Conservation (phyloP, 2,329 filamentous ascomycete species). For the Aspergillus ustus region DNA sequence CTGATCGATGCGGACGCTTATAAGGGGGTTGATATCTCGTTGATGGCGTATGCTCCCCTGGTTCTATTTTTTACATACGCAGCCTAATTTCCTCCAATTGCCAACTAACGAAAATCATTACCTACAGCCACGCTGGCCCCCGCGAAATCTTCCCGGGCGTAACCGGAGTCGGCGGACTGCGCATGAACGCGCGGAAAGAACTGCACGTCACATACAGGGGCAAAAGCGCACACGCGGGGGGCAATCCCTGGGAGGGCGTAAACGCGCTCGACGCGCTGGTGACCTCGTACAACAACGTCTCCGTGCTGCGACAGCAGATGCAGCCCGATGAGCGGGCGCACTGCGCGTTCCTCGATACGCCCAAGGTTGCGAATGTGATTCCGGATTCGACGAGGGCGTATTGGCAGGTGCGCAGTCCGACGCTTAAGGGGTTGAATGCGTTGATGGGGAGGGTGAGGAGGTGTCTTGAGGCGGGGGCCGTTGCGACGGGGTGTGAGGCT, state of each 20-base stretch:
- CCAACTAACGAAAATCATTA: background rate
- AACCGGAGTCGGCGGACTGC: constrained; percentile 33
- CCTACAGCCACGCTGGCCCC: constrained; percentile 30
- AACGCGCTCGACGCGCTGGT: constrained; percentile 65
- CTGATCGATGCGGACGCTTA: constrained; percentile 52
- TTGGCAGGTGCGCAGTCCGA: constrained; percentile 52
- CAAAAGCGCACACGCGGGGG: constrained; percentile 60
- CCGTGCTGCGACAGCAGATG: constrained; percentile 61
- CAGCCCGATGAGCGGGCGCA: constrained; percentile 58
- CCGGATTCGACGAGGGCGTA: constrained; percentile 54
- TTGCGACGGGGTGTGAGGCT: constrained; percentile 41
- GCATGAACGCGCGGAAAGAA: constrained; percentile 41
- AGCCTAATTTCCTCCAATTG: too few relatives aligned
- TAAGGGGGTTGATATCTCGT: constrained; percentile 43
- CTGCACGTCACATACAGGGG: constrained; percentile 52
- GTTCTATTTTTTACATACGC: constrained; percentile 2
- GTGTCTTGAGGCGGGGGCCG: constrained; percentile 42
- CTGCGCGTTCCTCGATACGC: constrained; percentile 59
- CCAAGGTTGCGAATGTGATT: constrained; percentile 62
- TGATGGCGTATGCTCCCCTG: constrained; percentile 45
- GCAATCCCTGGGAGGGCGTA: constrained; percentile 62
- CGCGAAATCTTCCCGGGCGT: constrained; percentile 32
- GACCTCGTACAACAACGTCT: constrained; percentile 51
- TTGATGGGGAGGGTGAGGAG: constrained; percentile 35
- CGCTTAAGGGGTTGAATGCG: constrained; percentile 43